These are phyloP conservation scores for Fraxinus paxiana DNA, from an alignment of 305 asterid genomes.

Conservation along the genomic window DNA sequence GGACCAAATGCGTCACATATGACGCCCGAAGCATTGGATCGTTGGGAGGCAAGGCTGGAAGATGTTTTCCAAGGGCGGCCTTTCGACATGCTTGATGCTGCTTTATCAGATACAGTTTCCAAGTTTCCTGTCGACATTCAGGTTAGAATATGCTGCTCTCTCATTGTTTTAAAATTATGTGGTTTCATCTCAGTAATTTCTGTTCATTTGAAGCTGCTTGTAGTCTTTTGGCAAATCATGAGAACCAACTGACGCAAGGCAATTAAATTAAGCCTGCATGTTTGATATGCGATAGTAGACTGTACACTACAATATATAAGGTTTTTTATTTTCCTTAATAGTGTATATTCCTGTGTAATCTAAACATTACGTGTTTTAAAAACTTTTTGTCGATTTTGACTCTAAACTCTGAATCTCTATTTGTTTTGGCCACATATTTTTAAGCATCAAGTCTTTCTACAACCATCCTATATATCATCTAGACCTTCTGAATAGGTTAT, in stretches of 20 bases:
- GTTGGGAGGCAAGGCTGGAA: conserved; percentile 88
- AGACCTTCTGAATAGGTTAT: neutral
- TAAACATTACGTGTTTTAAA: neutral
- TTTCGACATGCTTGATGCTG: conserved; percentile 95
- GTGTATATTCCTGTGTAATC: neutral
- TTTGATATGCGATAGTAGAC: neutral
- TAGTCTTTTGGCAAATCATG: neutral
- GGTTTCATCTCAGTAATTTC: neutral
- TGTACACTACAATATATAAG: neutral
- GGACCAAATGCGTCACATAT: conserved; percentile 96
- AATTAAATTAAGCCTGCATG: neutral
- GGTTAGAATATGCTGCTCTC: conserved; percentile 36
- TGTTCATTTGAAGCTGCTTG: neutral
- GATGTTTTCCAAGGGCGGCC: conserved; percentile 75
- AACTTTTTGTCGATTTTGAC: neutral
- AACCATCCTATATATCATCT: neutral
- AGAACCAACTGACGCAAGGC: neutral
- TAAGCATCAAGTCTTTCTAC: conserved; percentile 18
- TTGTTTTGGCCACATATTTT: neutral
- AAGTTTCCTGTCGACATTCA: conserved; percentile 85
- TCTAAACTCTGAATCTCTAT: neutral
- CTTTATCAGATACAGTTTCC: conserved; percentile 75
- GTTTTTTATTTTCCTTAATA: neutral
- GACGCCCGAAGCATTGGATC: conserved; percentile 75
- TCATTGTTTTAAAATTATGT: neutral